phyloP scores from a whole-genome alignment of 345 rosid genomes.

The Arabidopsis arenosa region DNA sequence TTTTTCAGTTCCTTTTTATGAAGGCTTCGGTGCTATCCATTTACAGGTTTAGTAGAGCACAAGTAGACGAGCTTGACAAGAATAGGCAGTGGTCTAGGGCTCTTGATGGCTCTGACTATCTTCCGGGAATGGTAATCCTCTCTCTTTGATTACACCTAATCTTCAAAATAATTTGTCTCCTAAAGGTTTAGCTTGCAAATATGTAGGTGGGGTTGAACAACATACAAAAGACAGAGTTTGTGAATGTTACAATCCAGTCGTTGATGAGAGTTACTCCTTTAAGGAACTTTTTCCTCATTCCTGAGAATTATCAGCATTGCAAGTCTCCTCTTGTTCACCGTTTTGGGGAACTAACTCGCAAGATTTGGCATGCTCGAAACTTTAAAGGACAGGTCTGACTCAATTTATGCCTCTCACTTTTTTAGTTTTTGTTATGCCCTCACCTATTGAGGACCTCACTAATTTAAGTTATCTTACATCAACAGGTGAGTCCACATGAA shows the following conservation, averaged over 20 bases:
- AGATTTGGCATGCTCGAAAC: slow-evolving; percentile 97
- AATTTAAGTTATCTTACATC: slow-evolving; percentile 18
- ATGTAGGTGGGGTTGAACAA: slow-evolving; percentile 94
- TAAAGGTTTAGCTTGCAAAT: slow-evolving; percentile 12
- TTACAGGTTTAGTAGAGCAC: slow-evolving; percentile 79
- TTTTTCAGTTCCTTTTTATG: slow-evolving; percentile 22
- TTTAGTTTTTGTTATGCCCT: not conserved
- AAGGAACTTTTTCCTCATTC: slow-evolving; percentile 90
- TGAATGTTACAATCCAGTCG: slow-evolving; percentile 94
- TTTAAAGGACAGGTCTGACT: slow-evolving; percentile 92
- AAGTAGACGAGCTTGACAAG: slow-evolving; percentile 84
- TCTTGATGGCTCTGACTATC: slow-evolving; percentile 98
- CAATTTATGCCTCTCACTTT: slow-evolving; percentile 4
- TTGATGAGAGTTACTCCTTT: slow-evolving; percentile 93
- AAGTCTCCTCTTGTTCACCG: slow-evolving; percentile 89
- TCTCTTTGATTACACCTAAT: not conserved
- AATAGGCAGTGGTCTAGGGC: slow-evolving; percentile 97
- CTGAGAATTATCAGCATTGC: slow-evolving; percentile 83
- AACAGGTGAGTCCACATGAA: slow-evolving; percentile 98
- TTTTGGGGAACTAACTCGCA: slow-evolving; percentile 90
- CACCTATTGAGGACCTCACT: slow-evolving; percentile 7
- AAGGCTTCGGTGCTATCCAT: slow-evolving; percentile 33
- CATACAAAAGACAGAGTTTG: slow-evolving; percentile 95
- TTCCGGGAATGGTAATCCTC: slow-evolving; percentile 86
- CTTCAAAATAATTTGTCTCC: not conserved